These are phyloP conservation scores for Telfairia occidentalis DNA, from an alignment of 331 rosid species.

Conservation along the genomic window DNA sequence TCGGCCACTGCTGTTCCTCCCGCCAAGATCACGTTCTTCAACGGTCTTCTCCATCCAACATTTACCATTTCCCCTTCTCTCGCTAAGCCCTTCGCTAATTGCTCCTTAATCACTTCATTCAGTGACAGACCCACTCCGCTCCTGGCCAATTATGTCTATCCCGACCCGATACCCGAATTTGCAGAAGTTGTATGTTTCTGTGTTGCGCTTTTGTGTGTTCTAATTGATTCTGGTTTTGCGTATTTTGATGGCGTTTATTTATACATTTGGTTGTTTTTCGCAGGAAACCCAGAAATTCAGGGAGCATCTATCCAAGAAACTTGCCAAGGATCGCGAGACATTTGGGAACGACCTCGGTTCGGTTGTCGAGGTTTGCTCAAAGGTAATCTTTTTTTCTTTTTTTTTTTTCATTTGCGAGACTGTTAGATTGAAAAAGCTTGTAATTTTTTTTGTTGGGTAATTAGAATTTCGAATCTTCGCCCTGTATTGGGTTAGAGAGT, in stretches of 20 bases:
- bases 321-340: slow-evolving; percentile 28
- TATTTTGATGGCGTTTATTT: neutral
- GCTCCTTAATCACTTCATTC: slow-evolving; percentile 4
- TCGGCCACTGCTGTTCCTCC: neutral
- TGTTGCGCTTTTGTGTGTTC: neutral
- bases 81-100: slow-evolving; percentile 12
- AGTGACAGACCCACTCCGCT: slow-evolving; percentile 18
- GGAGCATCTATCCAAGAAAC: slow-evolving; percentile 38
- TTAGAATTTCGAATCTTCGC: neutral
- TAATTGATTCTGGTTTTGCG: neutral
- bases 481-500: neutral
- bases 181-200: slow-evolving; percentile 30
- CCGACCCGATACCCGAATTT: slow-evolving; percentile 51
- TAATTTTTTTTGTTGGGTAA: neutral
- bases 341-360: slow-evolving; percentile 46
- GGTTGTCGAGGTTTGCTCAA: slow-evolving; percentile 43
- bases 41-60: neutral
- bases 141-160: slow-evolving; percentile 30
- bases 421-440: neutral
- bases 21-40: slow-evolving; percentile 3
- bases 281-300: slow-evolving; percentile 61
- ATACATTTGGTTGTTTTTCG: neutral
- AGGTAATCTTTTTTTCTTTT: slow-evolving; percentile 26
- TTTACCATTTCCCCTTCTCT: neutral
- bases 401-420: neutral